phyloP scores from a whole-genome alignment of 331 rosid genomes.

The Quercus tomentella region DNA sequence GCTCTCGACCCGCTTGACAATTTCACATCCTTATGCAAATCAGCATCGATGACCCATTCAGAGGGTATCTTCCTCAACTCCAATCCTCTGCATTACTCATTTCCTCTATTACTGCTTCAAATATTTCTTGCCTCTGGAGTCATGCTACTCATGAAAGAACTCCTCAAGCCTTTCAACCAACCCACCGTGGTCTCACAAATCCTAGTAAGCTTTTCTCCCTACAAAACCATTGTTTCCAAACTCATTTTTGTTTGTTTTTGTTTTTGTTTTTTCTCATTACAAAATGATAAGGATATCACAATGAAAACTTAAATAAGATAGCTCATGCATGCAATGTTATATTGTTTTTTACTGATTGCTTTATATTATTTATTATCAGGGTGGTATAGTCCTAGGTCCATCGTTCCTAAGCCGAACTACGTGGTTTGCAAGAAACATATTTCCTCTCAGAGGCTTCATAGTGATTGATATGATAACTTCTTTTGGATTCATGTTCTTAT shows the following conservation, averaged over 20 bases:
- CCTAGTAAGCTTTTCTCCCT: slow-evolving; percentile 11
- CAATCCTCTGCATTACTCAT: slow-evolving; percentile 21
- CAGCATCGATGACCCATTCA: background rate
- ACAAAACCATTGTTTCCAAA: background rate
- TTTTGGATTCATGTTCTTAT: slow-evolving; percentile 19
- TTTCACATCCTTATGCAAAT: slow-evolving; percentile 8
- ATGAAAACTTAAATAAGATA: too few species aligned
- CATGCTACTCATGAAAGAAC: background rate
- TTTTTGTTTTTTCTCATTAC: too few species aligned
- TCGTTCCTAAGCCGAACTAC: slow-evolving; percentile 20
- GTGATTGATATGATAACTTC: slow-evolving; percentile 22
- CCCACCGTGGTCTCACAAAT: slow-evolving; percentile 25
- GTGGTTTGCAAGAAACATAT: background rate
- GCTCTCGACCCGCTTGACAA: background rate
- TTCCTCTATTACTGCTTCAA: slow-evolving; percentile 30
- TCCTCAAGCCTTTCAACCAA: slow-evolving; percentile 32
- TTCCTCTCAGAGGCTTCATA: slow-evolving; percentile 31
- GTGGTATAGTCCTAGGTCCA: slow-evolving; percentile 31
- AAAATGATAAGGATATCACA: too few species aligned
- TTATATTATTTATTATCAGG: slow-evolving; percentile 17
- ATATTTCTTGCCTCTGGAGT: background rate
- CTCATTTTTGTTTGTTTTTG: background rate
- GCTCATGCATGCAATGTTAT: background rate
- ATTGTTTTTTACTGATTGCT: background rate
- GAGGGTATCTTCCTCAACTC: background rate